A percentile compares a stretch with the other conserved stretches of the same genome.
Evolutionary conservation across 192 early-diverging fungal species (phyloP).

Genomic region (Backusella australiensis): DNA sequence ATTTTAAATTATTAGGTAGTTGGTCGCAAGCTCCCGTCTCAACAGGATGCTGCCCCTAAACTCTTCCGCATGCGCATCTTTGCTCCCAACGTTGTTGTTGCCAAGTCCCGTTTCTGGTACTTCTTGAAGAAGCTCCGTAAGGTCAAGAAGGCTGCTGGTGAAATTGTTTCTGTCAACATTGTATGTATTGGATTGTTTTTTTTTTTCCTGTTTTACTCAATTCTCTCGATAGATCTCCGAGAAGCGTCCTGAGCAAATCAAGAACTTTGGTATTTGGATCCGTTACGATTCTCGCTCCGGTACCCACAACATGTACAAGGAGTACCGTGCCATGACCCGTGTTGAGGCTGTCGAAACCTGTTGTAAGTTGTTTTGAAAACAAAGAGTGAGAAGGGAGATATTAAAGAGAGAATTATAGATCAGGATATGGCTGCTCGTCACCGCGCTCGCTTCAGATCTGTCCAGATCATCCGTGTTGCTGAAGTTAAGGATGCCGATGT

Average conservation of each 20-base stretch:
- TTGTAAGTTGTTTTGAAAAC: constrained; percentile 24
- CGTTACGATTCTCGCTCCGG: constrained; percentile 99
- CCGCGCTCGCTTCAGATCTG: constrained; percentile 94
- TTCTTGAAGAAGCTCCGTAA: constrained; percentile 98
- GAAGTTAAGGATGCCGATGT: constrained; percentile 87
- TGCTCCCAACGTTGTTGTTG: constrained; percentile 97
- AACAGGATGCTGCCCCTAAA: constrained; percentile 89
- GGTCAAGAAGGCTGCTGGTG: constrained; percentile 99
- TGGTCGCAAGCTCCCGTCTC: constrained; percentile 92
- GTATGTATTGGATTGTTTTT: not conserved
- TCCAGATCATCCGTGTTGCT: constrained; percentile 99
- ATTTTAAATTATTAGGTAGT: constrained; percentile 60
- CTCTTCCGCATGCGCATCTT: constrained; percentile 99
- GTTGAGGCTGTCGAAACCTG: constrained; percentile 64
- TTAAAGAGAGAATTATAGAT: constrained; percentile 39
- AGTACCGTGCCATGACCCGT: constrained; percentile 97
- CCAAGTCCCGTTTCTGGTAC: constrained; percentile 99
- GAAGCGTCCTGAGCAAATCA: constrained; percentile 86
- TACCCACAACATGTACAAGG: constrained; percentile 99
- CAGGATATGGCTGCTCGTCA: constrained; percentile 99
- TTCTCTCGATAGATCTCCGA: constrained; percentile 77
- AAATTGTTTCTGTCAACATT: constrained; percentile 95
- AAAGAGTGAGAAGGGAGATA: not conserved
- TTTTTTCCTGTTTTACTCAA: no score
- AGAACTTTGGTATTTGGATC: constrained; percentile 99